Base-by-base conservation (phyloP, 768 basidiomycete genomes). In the Leccinum boreale region DNA sequence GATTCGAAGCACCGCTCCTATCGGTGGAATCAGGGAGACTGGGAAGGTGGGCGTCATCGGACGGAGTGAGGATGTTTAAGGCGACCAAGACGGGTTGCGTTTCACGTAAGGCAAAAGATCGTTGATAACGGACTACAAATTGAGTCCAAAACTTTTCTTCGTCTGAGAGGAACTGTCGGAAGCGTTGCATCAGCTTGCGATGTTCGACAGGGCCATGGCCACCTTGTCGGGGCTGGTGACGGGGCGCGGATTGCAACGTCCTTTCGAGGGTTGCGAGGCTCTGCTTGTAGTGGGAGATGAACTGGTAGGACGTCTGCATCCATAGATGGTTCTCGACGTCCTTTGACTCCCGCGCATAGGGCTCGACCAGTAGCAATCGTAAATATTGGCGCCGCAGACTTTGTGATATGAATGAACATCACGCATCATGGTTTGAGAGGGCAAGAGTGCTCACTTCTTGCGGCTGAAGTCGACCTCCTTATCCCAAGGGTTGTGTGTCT, bases 111-210 rank as follows among this genome's bases (percentile, higher is more conserved):
- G 73, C 80, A 59, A 90, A 93, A 9, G 86, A 79, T 56, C 86
- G 82, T 48, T 86, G 85, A 61, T 94, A 77, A 35, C 94, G 84
- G 50, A 85, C 75, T 47, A 94, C 79, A 19, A 98, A 80, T 58
- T 86, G 83, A 28, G 81, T 84, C 89, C 94, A 99, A 73, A 96
- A 97, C 65, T 86, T 88, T 70, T 95, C 92, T 71, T 99, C 96
- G 31, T 89, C 86, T 0, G 86, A 81, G 14, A 99, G 83, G 69
- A 94, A 97, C 65, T 93, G 87, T 35, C 90, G 81, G 76, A 99
- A 98, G 44, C 92, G 85, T 49, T 92, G 89, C 15, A 94, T 73
- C 29, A 94, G 81, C 70, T 92, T 96, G 64, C 93, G 86, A 61
- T 92, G 77, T 68, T 96, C 94, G 47, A 94, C 91, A 8, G 81